Evolutionary conservation across 768 basidiomycete species (phyloP).

Genomic region (Russula virescens): DNA sequence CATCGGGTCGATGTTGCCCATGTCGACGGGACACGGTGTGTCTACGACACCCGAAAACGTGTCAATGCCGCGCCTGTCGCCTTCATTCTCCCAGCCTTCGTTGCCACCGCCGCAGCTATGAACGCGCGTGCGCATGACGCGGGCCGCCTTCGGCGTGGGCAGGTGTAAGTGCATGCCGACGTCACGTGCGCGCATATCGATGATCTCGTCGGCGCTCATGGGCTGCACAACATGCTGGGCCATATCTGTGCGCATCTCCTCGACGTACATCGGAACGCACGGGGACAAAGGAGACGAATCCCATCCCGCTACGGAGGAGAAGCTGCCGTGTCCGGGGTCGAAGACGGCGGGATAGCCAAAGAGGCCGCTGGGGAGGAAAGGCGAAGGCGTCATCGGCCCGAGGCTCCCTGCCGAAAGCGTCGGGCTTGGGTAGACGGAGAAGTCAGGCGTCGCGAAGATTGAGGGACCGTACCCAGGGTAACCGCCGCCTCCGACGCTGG

Average conservation of each 20-base stretch:
- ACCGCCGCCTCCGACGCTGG: neutral
- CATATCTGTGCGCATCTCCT: neutral
- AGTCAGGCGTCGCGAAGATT: slow-evolving; percentile 16
- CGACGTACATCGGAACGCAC: neutral
- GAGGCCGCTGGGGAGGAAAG: slow-evolving; percentile 13
- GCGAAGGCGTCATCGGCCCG: slow-evolving; percentile 17
- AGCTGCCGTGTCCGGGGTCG: slow-evolving; percentile 10
- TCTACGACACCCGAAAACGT: neutral
- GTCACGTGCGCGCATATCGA: neutral
- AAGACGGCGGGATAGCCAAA: slow-evolving; percentile 16
- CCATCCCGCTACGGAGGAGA: slow-evolving; percentile 6
- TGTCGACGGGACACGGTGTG: neutral
- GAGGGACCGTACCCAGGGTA: neutral
- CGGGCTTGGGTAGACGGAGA: slow-evolving; percentile 18
- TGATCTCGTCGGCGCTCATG: neutral
- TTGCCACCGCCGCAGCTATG: neutral
- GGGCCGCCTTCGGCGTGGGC: neutral
- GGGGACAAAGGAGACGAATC: slow-evolving; percentile 8
- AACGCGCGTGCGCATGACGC: neutral
- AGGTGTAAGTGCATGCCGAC: slow-evolving; percentile 2
- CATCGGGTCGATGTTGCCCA: slow-evolving; percentile 17
- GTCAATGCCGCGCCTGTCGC: neutral
- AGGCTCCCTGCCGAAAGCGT: slow-evolving; percentile 17
- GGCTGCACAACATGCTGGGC: neutral
- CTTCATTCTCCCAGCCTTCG: too few relatives aligned